A percentile compares a stretch with the other conserved stretches of the same genome.
phyloP scores from a whole-genome alignment of 169 alveolate genomes.

The Cryptosporidium parvum region DNA sequence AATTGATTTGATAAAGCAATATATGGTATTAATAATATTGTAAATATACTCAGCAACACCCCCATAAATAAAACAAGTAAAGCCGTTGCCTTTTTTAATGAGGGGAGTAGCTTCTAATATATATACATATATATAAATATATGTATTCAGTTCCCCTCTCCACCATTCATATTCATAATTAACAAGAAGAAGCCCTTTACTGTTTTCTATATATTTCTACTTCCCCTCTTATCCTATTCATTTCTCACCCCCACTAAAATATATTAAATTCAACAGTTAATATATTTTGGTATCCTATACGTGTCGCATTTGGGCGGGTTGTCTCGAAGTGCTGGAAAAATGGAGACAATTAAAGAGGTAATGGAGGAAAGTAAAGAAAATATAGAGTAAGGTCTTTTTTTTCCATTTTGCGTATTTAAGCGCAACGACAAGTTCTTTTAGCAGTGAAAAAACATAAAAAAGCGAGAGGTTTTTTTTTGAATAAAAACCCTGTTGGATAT shows the following conservation, averaged over 20 bases:
- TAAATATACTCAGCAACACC: neutral
- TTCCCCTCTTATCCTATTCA: neutral
- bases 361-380: slow-evolving; percentile 16
- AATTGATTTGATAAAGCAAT: neutral
- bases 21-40: neutral
- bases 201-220: neutral
- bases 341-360: slow-evolving; percentile 31
- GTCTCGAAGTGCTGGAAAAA: slow-evolving; percentile 26
- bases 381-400: slow-evolving; percentile 9
- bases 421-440: slow-evolving; percentile 15
- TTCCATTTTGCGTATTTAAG: slow-evolving; percentile 13
- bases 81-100: neutral
- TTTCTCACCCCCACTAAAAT: slow-evolving; percentile 13
- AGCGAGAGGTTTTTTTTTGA: neutral
- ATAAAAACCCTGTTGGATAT: slow-evolving; percentile 6
- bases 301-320: slow-evolving; percentile 41
- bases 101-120: neutral
- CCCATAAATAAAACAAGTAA: neutral
- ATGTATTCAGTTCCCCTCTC: neutral
- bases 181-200: neutral
- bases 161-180: neutral
- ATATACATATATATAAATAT: too few species aligned
- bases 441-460: neutral
- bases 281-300: slow-evolving; percentile 28
- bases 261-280: neutral